Conservation (phyloP, 2,329 filamentous ascomycete genomes). For the Aspergillus sp. region DNA sequence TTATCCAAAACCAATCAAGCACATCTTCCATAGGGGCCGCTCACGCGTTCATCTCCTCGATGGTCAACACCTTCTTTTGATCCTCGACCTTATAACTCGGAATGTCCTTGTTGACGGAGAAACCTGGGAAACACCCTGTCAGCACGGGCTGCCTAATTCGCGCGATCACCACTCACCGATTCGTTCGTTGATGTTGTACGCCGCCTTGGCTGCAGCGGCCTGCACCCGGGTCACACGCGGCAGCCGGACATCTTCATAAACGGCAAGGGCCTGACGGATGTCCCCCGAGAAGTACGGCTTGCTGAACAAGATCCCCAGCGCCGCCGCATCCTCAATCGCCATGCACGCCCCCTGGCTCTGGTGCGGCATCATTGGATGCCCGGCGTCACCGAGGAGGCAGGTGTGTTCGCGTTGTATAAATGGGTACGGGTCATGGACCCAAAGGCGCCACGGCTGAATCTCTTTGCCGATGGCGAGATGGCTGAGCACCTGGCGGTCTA, state of each 20-base stretch:
- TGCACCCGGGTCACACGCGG: slow-evolving; percentile 50
- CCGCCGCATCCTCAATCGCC: slow-evolving; percentile 58
- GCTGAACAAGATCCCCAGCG: slow-evolving; percentile 53
- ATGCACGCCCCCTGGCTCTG: slow-evolving; percentile 61
- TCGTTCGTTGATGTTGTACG: slow-evolving; percentile 54
- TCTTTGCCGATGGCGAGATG: slow-evolving; percentile 54
- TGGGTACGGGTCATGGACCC: slow-evolving; percentile 54
- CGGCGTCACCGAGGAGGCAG: slow-evolving; percentile 57
- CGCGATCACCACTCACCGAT: slow-evolving; percentile 37
- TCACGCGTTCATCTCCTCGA: slow-evolving; percentile 60
- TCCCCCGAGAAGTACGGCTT: slow-evolving; percentile 40
- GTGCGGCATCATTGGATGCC: slow-evolving; percentile 60
- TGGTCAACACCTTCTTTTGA: slow-evolving; percentile 52
- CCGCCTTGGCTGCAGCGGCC: slow-evolving; percentile 48
- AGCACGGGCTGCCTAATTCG: slow-evolving; percentile 1
- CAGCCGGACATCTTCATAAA: slow-evolving; percentile 46
- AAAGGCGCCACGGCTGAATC: slow-evolving; percentile 58
- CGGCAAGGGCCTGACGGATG: slow-evolving; percentile 38
- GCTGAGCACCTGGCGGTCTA: slow-evolving; percentile 48
- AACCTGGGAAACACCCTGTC: slow-evolving; percentile 40
- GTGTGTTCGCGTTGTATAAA: slow-evolving; percentile 44
- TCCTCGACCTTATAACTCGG: slow-evolving; percentile 54
- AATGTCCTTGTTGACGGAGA: slow-evolving; percentile 51
- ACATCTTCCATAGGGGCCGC: slow-evolving; percentile 14
- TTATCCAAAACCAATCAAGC: too few relatives aligned